Evolutionary conservation across 176 grass and related monocot genomes (phyloP).

Genomic region (Bonia amplexicaulis): DNA sequence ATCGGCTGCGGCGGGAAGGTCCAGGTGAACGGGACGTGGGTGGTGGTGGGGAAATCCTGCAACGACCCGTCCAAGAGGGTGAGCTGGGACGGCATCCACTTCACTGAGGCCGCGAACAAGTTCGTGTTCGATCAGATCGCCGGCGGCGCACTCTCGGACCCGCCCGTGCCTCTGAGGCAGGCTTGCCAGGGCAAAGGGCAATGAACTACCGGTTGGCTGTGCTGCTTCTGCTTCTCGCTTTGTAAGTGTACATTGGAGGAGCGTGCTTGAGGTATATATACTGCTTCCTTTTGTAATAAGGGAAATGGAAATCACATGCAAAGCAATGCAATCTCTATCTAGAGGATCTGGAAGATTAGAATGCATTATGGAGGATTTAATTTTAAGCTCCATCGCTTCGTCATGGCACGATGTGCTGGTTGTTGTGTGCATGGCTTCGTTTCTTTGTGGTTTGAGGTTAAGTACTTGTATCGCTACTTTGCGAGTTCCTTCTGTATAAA

Average conservation of each 20-base stretch:
- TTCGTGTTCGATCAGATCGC: slow-evolving; percentile 69
- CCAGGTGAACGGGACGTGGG: slow-evolving; percentile 56
- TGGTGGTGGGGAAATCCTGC: slow-evolving; percentile 61
- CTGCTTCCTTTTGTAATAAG: neutral
- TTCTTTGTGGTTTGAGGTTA: neutral
- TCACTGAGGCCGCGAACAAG: slow-evolving; percentile 78
- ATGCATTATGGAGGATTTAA: neutral
- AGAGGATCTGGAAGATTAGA: neutral
- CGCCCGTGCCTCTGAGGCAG: slow-evolving; percentile 29
- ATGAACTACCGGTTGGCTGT: slow-evolving; percentile 16
- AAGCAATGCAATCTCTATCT: neutral
- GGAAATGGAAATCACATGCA: neutral
- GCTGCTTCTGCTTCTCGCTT: neutral
- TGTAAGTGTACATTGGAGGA: slow-evolving; percentile 13
- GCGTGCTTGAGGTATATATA: neutral
- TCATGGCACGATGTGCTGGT: neutral
- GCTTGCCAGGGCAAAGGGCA: slow-evolving; percentile 42
- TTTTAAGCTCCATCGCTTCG: neutral
- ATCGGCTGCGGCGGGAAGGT: slow-evolving; percentile 60
- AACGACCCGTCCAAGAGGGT: slow-evolving; percentile 61
- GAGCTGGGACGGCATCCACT: slow-evolving; percentile 91
- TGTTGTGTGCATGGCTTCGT: neutral
- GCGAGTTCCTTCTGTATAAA: neutral
- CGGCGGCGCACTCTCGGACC: slow-evolving; percentile 41
- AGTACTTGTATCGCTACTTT: neutral